Evolutionary conservation across 129 eudicot genomes (phyloP).

Genomic region (Ambrosia trifida): DNA sequence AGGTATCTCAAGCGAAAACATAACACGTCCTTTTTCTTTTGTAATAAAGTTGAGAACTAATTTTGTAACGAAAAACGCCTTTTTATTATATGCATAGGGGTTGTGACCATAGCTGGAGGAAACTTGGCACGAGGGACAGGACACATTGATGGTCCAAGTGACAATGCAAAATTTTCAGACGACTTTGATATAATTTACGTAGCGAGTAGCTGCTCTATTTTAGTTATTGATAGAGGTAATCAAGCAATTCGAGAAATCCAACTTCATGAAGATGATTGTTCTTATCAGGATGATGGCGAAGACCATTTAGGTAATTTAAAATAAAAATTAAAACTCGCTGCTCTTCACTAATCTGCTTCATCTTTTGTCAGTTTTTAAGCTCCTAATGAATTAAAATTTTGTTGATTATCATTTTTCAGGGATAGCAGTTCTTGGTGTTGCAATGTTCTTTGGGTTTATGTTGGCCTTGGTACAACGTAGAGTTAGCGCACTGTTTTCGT

Average conservation of each 20-base stretch:
- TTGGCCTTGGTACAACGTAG: slow-evolving; percentile 80
- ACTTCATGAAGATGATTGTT: slow-evolving; percentile 77
- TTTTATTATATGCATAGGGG: slow-evolving; percentile 54
- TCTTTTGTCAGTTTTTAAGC: neutral
- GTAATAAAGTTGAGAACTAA: no score
- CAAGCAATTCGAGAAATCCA: slow-evolving; percentile 96
- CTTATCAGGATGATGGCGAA: slow-evolving; percentile 52
- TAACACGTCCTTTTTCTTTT: neutral
- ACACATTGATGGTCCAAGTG: slow-evolving; percentile 90
- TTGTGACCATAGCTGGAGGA: slow-evolving; percentile 96
- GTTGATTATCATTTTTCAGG: slow-evolving; percentile 42
- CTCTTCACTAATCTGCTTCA: no score
- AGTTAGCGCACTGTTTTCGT: slow-evolving; percentile 56
- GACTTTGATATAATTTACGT: slow-evolving; percentile 81
- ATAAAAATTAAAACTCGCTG: no score
- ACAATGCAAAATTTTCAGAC: slow-evolving; percentile 79
- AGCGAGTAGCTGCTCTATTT: slow-evolving; percentile 74
- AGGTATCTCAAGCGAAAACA: slow-evolving; percentile 44
- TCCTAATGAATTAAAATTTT: neutral
- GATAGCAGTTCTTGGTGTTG: slow-evolving; percentile 68
- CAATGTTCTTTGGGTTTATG: slow-evolving; percentile 88
- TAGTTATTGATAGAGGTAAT: slow-evolving; percentile 88
- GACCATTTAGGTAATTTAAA: slow-evolving; percentile 76
- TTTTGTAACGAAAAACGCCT: neutral
- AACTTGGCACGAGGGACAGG: slow-evolving; percentile 63